Base-by-base conservation (phyloP, 176 grass and related monocot species). In the Oropetium thomaeum region DNA sequence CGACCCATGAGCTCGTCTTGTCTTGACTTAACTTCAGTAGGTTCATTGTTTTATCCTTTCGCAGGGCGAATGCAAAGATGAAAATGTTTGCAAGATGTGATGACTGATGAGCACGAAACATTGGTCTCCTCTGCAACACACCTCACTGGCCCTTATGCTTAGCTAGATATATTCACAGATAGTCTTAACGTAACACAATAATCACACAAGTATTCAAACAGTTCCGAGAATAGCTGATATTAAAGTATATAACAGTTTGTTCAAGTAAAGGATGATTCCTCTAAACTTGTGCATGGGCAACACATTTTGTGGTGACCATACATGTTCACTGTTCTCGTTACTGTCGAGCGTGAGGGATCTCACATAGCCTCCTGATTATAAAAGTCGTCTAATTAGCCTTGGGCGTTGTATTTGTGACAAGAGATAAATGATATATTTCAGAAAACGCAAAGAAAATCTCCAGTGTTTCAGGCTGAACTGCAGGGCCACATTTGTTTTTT, bases 11-110 rank as follows among this genome's bases (percentile, higher is more conserved):
- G 19, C 20, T 63, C 53, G 13, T 67, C 5, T 47, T 54, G 16
- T 77, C 25, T 26, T 10, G 20, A 53, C 22, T 9, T 53, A 9
- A 55, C 69, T 51, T 53, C 14, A 68, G n/a, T 74, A 62, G 28
- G 6, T 3, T 41, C n/a, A 55, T 11, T 26, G 8, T 14, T 27
- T 45, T 74, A 38, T 64, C 25, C 17, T 55, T 70, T 12, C 0
- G 16, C 90, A 87, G 84, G 80, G 61, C 0, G 87, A 86, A 81
- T 93, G 90, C 38, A 87, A 79, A 76, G 84, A 93, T 61, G 83
- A 90, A 57, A 87, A 84, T 84, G 53, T 5, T 32, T 93, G 90
- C 54, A 93, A 90, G 80, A 87, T 87, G 83, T 82, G 80, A 90
- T 82, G 76, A 87, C 80, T 82, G 80, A 90, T 82, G 76, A 87